phyloP scores from a whole-genome alignment of 805 yeast genomes.

The Wickerhamomyces xylosicus region DNA sequence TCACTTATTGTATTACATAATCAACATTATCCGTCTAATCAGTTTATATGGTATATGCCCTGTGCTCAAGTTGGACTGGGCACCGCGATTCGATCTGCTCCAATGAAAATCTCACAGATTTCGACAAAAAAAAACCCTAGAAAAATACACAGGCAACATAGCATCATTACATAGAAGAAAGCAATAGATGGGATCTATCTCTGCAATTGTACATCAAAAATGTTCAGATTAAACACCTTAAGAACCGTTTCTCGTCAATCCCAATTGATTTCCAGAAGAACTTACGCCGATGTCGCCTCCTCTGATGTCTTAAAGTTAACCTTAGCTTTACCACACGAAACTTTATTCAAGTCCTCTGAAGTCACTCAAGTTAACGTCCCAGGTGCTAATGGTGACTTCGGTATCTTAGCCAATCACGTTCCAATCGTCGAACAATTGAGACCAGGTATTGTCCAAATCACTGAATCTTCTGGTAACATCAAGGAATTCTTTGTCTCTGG shows the following conservation, averaged over 20 bases:
- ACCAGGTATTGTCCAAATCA: slow-evolving; percentile 92
- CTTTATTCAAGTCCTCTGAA: slow-evolving; percentile 39
- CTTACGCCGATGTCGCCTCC: slow-evolving; percentile 78
- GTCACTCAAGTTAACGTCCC: slow-evolving; percentile 86
- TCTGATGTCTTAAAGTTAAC: slow-evolving; percentile 76
- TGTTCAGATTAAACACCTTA: slow-evolving; percentile 20
- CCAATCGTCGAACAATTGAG: slow-evolving; percentile 93
- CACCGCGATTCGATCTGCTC: neutral
- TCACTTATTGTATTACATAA: too few relatives aligned
- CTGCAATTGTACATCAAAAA: slow-evolving; percentile 4
- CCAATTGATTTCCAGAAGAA: slow-evolving; percentile 55
- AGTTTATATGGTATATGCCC: too few relatives aligned
- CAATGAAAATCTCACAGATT: neutral
- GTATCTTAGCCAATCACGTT: slow-evolving; percentile 95
- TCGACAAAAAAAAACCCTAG: neutral
- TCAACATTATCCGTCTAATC: too few relatives aligned
- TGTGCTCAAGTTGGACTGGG: too few relatives aligned
- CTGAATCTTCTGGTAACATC: slow-evolving; percentile 62
- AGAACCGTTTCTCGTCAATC: slow-evolving; percentile 25
- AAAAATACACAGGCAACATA: too few relatives aligned
- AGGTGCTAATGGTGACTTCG: slow-evolving; percentile 90
- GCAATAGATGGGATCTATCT: too few relatives aligned
- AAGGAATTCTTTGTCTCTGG: slow-evolving; percentile 87
- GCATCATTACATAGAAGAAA: too few relatives aligned
- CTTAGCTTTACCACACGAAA: slow-evolving; percentile 82